phyloP scores from a whole-genome alignment of 176 grass and related monocot genomes.

The Musa schizocarpa region DNA sequence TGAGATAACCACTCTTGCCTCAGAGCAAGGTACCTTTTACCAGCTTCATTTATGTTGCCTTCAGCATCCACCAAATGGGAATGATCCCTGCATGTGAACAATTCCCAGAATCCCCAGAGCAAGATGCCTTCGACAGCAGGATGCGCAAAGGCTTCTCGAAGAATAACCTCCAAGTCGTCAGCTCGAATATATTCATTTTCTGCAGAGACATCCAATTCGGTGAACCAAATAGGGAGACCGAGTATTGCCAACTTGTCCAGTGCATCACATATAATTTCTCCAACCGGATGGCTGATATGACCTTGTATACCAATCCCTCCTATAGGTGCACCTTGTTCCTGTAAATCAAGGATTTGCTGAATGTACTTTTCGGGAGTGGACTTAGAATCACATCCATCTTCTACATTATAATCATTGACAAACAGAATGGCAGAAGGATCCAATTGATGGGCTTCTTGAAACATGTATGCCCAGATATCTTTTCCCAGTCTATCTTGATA shows the following conservation, averaged over 20 bases:
- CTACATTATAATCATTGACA: constrained; percentile 95
- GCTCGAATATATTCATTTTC: constrained; percentile 76
- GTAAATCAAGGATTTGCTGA: constrained; percentile 78
- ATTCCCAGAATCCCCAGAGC: constrained; percentile 95
- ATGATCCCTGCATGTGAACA: constrained; percentile 76
- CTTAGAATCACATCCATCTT: constrained; percentile 87
- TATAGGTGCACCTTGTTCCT: constrained; percentile 68
- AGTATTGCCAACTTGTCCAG: constrained; percentile 78
- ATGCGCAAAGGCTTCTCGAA: constrained; percentile 75
- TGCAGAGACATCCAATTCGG: constrained; percentile 75
- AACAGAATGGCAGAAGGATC: constrained; percentile 82
- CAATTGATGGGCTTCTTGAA: constrained; percentile 70
- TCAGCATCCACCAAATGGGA: constrained; percentile 69
- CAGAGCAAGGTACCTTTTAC: constrained; percentile 70
- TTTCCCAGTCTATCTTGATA: constrained; percentile 79
- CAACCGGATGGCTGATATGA: constrained; percentile 80
- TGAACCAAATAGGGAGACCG: constrained; percentile 86
- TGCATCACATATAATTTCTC: constrained; percentile 82
- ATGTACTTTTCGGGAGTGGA: constrained; percentile 70
- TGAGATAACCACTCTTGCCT: constrained; percentile 82
- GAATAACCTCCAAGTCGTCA: constrained; percentile 86
- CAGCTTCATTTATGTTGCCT: constrained; percentile 75
- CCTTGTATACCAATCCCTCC: constrained; percentile 92
- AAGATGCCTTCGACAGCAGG: constrained; percentile 61
- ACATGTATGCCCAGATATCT: constrained; percentile 95